These are phyloP conservation scores for Penicillium verrucosum DNA, from an alignment of 2,329 filamentous ascomycete species.

Conservation along the genomic window DNA sequence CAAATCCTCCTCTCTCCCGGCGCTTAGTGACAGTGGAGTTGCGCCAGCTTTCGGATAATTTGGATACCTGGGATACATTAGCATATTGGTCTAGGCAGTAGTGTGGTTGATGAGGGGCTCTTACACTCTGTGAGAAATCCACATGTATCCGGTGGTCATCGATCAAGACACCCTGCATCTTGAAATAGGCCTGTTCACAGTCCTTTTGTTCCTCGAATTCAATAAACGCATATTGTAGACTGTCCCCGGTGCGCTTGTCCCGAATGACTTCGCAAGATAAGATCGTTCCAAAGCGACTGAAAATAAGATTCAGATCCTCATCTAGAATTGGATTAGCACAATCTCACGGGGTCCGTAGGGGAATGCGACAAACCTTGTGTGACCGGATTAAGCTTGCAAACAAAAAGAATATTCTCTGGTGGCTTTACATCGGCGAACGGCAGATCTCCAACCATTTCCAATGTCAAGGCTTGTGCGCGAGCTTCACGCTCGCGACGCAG, in stretches of 20 bases:
- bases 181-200: slow-evolving; percentile 94
- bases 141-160: slow-evolving; percentile 97
- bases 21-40: slow-evolving; percentile 80
- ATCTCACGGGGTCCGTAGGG: background rate
- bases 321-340: slow-evolving; percentile 48
- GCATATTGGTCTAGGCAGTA: background rate
- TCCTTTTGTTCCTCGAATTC: slow-evolving; percentile 91
- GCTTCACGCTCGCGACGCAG: slow-evolving; percentile 83
- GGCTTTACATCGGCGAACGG: slow-evolving; percentile 97
- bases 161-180: slow-evolving; percentile 97
- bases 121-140: slow-evolving; percentile 94
- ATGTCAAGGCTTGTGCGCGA: slow-evolving; percentile 84
- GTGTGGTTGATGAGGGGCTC: slow-evolving; percentile 28
- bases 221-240: slow-evolving; percentile 95
- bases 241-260: slow-evolving; percentile 90
- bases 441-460: slow-evolving; percentile 97
- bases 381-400: slow-evolving; percentile 97
- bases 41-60: slow-evolving; percentile 85
- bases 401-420: slow-evolving; percentile 94
- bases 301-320: slow-evolving; percentile 91
- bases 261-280: slow-evolving; percentile 94
- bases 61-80: slow-evolving; percentile 53
- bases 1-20: slow-evolving; percentile 71
- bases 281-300: slow-evolving; percentile 93
- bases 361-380: slow-evolving; percentile 59